Evolutionary conservation across 352 stramenopile genomes (phyloP).

Genomic region (Globisporangium cylindrosporum): DNA sequence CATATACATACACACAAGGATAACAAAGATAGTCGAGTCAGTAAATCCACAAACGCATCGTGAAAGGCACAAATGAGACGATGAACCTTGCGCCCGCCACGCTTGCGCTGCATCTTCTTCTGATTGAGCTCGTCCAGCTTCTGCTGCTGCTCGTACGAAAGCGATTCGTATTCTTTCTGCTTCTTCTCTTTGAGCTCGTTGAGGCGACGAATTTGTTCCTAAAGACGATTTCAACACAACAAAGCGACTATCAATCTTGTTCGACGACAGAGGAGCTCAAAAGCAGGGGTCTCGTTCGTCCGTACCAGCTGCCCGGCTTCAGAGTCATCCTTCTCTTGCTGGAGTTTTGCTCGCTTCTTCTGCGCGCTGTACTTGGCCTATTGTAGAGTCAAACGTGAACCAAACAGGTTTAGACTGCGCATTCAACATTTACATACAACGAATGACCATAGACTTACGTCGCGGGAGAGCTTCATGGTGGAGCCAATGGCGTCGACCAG

Average conservation of each 20-base stretch:
- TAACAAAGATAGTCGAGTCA: neutral
- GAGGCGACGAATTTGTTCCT: constrained; percentile 51
- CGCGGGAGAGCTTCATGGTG: constrained; percentile 74
- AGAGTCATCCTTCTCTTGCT: constrained; percentile 40
- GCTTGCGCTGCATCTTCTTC: constrained; percentile 71
- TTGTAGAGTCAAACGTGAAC: constrained; percentile 1
- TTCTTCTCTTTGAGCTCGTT: constrained; percentile 75
- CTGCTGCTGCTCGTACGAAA: constrained; percentile 83
- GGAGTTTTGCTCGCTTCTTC: constrained; percentile 71
- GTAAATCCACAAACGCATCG: neutral
- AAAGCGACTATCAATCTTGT: neutral
- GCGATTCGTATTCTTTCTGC: constrained; percentile 67
- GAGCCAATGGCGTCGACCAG: constrained; percentile 65
- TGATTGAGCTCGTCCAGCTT: constrained; percentile 70
- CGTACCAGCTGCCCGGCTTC: constrained; percentile 31
- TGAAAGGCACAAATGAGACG: neutral
- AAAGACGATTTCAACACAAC: neutral
- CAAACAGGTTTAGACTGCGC: neutral
- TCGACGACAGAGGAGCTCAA: neutral
- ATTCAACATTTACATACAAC: neutral
- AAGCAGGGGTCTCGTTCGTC: neutral
- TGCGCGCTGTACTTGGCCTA: constrained; percentile 73
- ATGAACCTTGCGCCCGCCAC: constrained; percentile 54
- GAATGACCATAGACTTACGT: constrained; percentile 32
- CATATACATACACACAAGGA: neutral